Evolutionary conservation across 768 basidiomycete genomes (phyloP).

Genomic region (Pleurotus tuber-regium): DNA sequence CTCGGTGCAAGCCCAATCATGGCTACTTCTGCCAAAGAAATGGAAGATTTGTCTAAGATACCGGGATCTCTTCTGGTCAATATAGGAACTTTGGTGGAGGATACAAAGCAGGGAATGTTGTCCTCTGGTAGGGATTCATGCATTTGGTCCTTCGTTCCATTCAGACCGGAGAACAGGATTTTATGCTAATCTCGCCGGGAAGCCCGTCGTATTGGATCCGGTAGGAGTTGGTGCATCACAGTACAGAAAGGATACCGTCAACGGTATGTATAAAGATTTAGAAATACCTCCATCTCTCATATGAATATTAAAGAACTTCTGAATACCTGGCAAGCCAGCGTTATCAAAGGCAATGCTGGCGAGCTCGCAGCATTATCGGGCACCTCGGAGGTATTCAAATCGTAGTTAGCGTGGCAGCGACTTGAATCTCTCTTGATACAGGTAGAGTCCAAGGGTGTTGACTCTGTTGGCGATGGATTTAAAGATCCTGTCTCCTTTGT

Average conservation of each 20-base stretch:
- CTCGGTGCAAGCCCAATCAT: slow-evolving; percentile 92
- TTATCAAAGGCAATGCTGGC: slow-evolving; percentile 93
- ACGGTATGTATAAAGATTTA: slow-evolving; percentile 37
- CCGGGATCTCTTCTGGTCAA: slow-evolving; percentile 78
- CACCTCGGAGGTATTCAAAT: slow-evolving; percentile 60
- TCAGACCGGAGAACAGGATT: slow-evolving; percentile 28
- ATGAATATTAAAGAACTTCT: slow-evolving; percentile 60
- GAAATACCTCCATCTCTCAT: not conserved
- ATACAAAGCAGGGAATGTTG: slow-evolving; percentile 69
- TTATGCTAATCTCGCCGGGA: slow-evolving; percentile 64
- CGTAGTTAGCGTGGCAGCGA: too few relatives aligned
- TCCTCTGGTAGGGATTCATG: slow-evolving; percentile 49
- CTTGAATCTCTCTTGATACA: slow-evolving; percentile 19
- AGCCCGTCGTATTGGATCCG: slow-evolving; percentile 86
- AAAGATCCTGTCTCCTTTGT: slow-evolving; percentile 72
- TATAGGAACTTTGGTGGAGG: slow-evolving; percentile 70
- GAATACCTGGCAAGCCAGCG: slow-evolving; percentile 76
- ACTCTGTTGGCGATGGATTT: slow-evolving; percentile 78
- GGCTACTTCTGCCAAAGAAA: slow-evolving; percentile 82
- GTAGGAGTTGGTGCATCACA: slow-evolving; percentile 86
- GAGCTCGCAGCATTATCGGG: slow-evolving; percentile 80
- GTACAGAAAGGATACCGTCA: slow-evolving; percentile 62
- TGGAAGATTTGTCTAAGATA: slow-evolving; percentile 69
- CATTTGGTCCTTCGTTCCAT: not conserved
- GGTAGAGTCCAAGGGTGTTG: slow-evolving; percentile 82